Evolutionary conservation across 345 rosid genomes (phyloP).

Genomic region (Schrenkiella parvula): DNA sequence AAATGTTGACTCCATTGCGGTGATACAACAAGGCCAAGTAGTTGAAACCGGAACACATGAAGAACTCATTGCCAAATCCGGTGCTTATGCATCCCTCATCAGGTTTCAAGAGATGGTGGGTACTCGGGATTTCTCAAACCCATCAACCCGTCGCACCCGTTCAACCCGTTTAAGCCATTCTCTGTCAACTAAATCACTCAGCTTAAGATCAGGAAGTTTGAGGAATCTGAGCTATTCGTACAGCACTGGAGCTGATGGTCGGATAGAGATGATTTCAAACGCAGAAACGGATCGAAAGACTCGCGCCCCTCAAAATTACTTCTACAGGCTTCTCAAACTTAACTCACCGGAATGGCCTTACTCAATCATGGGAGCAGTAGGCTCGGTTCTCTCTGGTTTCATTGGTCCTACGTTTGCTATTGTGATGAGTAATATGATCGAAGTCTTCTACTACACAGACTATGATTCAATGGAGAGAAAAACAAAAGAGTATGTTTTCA

Average conservation of each 20-base stretch:
- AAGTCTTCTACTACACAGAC: slow-evolving; percentile 92
- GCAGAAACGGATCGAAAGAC: slow-evolving; percentile 89
- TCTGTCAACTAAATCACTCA: slow-evolving; percentile 85
- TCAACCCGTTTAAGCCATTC: slow-evolving; percentile 89
- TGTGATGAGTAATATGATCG: slow-evolving; percentile 97
- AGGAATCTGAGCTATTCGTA: slow-evolving; percentile 95
- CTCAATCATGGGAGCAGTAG: slow-evolving; percentile 93
- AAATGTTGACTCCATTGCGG: slow-evolving; percentile 89
- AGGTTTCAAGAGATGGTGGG: slow-evolving; percentile 96
- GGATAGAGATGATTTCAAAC: slow-evolving; percentile 95
- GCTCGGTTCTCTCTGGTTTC: slow-evolving; percentile 90
- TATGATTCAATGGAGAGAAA: slow-evolving; percentile 88
- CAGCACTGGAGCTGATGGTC: slow-evolving; percentile 96
- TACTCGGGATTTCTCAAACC: slow-evolving; percentile 82
- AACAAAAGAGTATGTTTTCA: slow-evolving; percentile 95
- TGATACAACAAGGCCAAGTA: slow-evolving; percentile 94
- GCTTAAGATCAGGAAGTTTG: slow-evolving; percentile 93
- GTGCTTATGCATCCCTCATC: slow-evolving; percentile 86
- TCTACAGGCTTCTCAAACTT: slow-evolving; percentile 83
- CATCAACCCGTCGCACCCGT: slow-evolving; percentile 77
- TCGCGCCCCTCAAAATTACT: slow-evolving; percentile 89
- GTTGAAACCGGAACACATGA: slow-evolving; percentile 97
- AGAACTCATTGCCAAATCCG: slow-evolving; percentile 74
- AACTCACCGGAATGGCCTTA: slow-evolving; percentile 99
- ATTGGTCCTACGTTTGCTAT: slow-evolving; percentile 96